phyloP scores from a whole-genome alignment of 129 eudicot species.

The Artemisia argyi region DNA sequence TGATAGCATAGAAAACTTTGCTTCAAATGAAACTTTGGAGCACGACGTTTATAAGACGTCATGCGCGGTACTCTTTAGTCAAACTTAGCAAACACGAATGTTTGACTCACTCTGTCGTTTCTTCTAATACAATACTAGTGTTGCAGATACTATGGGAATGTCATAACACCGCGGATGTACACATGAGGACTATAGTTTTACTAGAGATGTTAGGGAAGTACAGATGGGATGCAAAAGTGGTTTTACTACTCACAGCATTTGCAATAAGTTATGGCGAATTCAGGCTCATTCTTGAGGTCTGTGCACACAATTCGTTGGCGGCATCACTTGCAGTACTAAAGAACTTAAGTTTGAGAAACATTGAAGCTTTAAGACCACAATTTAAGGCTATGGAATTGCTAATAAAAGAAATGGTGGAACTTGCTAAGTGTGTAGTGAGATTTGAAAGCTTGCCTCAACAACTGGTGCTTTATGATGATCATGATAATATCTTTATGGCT shows the following conservation, averaged over 20 bases:
- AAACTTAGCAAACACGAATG: slow-evolving; percentile 11
- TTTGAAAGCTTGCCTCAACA: slow-evolving; percentile 59
- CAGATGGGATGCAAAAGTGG: slow-evolving; percentile 81
- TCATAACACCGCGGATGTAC: slow-evolving; percentile 35
- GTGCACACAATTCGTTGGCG: slow-evolving; percentile 54
- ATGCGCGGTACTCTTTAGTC: slow-evolving; percentile 44
- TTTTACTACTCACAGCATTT: slow-evolving; percentile 60
- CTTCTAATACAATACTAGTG: slow-evolving; percentile 14
- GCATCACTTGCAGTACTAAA: slow-evolving; percentile 64
- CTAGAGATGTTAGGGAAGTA: slow-evolving; percentile 56
- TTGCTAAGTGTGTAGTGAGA: slow-evolving; percentile 64
- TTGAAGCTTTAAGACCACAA: slow-evolving; percentile 53
- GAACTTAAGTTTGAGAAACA: slow-evolving; percentile 49
- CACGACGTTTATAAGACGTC: slow-evolving; percentile 47
- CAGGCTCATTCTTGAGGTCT: slow-evolving; percentile 64
- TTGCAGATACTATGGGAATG: slow-evolving; percentile 52
- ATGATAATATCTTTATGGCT: slow-evolving; percentile 40
- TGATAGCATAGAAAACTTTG: slow-evolving; percentile 32
- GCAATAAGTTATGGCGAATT: slow-evolving; percentile 65
- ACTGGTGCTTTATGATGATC: slow-evolving; percentile 52
- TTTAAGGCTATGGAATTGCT: slow-evolving; percentile 51
- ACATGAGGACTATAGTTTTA: slow-evolving; percentile 43
- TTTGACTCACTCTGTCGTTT: background rate
- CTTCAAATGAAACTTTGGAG: slow-evolving; percentile 43
- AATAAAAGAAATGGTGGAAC: slow-evolving; percentile 57